These are phyloP conservation scores for Excoecaria cochinchinensis DNA, from an alignment of 345 rosid genomes.

Conservation along the genomic window DNA sequence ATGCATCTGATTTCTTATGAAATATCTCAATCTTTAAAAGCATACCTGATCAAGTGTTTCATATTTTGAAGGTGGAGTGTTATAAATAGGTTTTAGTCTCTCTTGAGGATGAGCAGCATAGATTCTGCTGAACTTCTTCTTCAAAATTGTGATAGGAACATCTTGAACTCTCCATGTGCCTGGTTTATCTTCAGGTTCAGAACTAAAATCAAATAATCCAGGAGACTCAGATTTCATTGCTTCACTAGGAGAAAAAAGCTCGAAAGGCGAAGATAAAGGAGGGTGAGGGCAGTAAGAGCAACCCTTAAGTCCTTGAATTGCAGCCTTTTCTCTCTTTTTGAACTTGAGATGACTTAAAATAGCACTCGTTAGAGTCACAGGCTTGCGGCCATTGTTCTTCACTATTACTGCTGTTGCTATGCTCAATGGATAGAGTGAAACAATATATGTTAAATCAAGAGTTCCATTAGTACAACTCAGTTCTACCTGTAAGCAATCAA, in stretches of 20 bases:
- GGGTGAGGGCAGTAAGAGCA: slow-evolving; percentile 67
- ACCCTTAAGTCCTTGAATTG: slow-evolving; percentile 58
- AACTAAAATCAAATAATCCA: slow-evolving; percentile 54
- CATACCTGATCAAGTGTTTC: slow-evolving; percentile 92
- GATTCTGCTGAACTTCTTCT: slow-evolving; percentile 62
- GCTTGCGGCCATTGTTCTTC: slow-evolving; percentile 66
- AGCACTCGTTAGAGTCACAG: slow-evolving; percentile 60
- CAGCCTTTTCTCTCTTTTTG: slow-evolving; percentile 55
- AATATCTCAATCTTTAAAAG: background rate
- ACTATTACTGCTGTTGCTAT: slow-evolving; percentile 73
- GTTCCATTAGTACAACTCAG: slow-evolving; percentile 56
- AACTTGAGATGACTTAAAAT: slow-evolving; percentile 70
- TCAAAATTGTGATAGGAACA: slow-evolving; percentile 52
- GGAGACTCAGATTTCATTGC: slow-evolving; percentile 73
- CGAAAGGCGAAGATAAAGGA: slow-evolving; percentile 73
- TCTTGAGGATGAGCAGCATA: slow-evolving; percentile 78
- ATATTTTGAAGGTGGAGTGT: slow-evolving; percentile 75
- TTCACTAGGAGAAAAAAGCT: slow-evolving; percentile 72
- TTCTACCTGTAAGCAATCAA: slow-evolving; percentile 55
- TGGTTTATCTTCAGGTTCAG: slow-evolving; percentile 53
- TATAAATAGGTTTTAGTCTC: slow-evolving; percentile 60
- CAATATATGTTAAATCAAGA: slow-evolving; percentile 61
- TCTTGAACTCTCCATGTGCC: slow-evolving; percentile 71
- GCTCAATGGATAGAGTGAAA: slow-evolving; percentile 70
- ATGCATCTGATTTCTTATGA: background rate